Conservation (phyloP, 169 alveolate species). For the Plasmodium fragile region DNA sequence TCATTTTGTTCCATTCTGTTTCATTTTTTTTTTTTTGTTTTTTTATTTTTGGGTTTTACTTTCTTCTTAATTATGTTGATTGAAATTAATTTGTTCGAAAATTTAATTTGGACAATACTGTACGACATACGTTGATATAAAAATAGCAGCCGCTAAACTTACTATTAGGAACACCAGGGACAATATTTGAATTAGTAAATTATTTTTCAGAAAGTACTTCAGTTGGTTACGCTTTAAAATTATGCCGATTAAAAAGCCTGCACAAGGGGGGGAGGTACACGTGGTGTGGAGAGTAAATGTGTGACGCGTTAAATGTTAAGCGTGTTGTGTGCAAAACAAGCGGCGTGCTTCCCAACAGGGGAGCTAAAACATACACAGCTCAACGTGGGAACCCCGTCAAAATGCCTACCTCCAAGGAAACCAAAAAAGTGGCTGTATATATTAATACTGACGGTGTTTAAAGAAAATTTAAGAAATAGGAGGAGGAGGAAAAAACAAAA, state of each 20-base stretch:
- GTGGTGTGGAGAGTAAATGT: neutral
- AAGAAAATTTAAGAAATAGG: conserved; percentile 67
- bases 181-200: conserved; percentile 72
- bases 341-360: neutral
- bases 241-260: conserved; percentile 69
- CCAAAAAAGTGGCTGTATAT: conserved; percentile 76
- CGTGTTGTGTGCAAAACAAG: neutral
- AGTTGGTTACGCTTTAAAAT: conserved; percentile 72
- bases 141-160: conserved; percentile 66
- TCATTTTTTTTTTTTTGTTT: neutral
- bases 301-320: neutral
- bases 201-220: conserved; percentile 67
- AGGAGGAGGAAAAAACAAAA: conserved; percentile 73
- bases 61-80: neutral
- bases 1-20: neutral
- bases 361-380: neutral
- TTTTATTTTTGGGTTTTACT: neutral
- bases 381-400: neutral
- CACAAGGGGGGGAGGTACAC: neutral
- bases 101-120: conserved; percentile 34
- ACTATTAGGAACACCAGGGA: conserved; percentile 40
- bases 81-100: neutral
- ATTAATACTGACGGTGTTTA: conserved; percentile 66
- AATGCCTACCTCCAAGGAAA: conserved; percentile 70
- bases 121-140: conserved; percentile 35